Base-by-base conservation (phyloP, 2,329 filamentous ascomycete genomes). In the Exophiala bonariae region DNA sequence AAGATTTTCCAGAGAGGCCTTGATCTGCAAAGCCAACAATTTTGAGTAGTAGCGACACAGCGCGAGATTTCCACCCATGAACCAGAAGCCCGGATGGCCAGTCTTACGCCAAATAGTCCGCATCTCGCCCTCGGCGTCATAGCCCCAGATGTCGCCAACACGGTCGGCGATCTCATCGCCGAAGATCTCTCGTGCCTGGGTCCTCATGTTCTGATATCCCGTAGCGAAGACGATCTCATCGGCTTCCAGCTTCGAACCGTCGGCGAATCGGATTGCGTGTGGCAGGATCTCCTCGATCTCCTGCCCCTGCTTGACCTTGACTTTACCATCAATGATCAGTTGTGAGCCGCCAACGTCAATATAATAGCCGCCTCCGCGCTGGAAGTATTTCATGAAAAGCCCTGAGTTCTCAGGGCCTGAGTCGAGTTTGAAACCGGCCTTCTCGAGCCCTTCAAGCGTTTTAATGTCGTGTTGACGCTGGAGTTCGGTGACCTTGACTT, bases 291-390 rank as follows among this genome's bases (percentile, higher is more conserved):
- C 66, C 2, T 66, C 63, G 8, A 86, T 78, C 32, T 82, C 79
- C 23, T 79, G 75, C 0, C 80, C 81, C 41, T 82, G 78, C 61
- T 82, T 84, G 28, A 87, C 70, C 58, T 80, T 80, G 62, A 87
- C 79, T 61, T 80, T 81, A 1, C 83, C 82, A 10, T 84, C 78
- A 2, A 72, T 71, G 48, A 87, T 84, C 18, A 86, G 71, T 58
- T 79, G 66, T 0, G 78, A 79, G 0, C 77, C 79, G 0, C 85
- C 85, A 1, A 86, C 82, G 50, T 87, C 81, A 52, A 87, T 83
- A 64, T 87, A 87, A 60, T 86, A 87, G 0, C 84, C 83, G 0
- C 85, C 84, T 1, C 82, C 82, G 2, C 80, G 75, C 55, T 83
- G 80, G 52, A 83, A 73, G 59, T 85, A 86, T 62, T 85, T 85